These are phyloP conservation scores for Cyclotella distinguenda DNA, from an alignment of 108 stramenopile species.

Conservation along the genomic window DNA sequence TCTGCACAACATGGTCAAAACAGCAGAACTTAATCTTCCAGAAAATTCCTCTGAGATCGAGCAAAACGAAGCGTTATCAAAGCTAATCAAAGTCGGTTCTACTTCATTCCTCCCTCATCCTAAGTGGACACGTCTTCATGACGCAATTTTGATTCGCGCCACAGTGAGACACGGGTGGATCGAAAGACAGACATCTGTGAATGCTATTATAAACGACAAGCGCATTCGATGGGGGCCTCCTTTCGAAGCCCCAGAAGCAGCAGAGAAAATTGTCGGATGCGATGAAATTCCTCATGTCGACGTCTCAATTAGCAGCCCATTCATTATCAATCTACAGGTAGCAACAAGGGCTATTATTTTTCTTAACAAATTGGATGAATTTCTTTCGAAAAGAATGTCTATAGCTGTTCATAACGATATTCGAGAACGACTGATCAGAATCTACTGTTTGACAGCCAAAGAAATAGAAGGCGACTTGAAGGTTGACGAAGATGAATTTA, in stretches of 20 bases:
- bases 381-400: slow-evolving; percentile 30
- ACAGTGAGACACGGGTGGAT: slow-evolving; percentile 83
- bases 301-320: slow-evolving; percentile 16
- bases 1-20: slow-evolving; percentile 27
- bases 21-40: slow-evolving; percentile 13
- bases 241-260: slow-evolving; percentile 40
- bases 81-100: slow-evolving; percentile 31
- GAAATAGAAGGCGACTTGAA: slow-evolving; percentile 21
- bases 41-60: slow-evolving; percentile 19
- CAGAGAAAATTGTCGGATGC: slow-evolving; percentile 10
- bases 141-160: slow-evolving; percentile 68
- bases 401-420: slow-evolving; percentile 29
- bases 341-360: slow-evolving; percentile 59
- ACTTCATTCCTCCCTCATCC: slow-evolving; percentile 66
- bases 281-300: slow-evolving; percentile 7
- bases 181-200: slow-evolving; percentile 52
- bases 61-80: slow-evolving; percentile 27
- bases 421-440: slow-evolving; percentile 46
- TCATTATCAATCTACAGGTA: slow-evolving; percentile 34
- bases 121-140: slow-evolving; percentile 67
- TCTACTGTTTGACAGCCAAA: slow-evolving; percentile 40
- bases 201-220: slow-evolving; percentile 56
- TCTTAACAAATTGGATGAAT: slow-evolving; percentile 43
- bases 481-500: slow-evolving; percentile 31
- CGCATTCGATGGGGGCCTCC: slow-evolving; percentile 71